These are phyloP conservation scores for Salix purpurea DNA, from an alignment of 345 rosid species.

Conservation along the genomic window DNA sequence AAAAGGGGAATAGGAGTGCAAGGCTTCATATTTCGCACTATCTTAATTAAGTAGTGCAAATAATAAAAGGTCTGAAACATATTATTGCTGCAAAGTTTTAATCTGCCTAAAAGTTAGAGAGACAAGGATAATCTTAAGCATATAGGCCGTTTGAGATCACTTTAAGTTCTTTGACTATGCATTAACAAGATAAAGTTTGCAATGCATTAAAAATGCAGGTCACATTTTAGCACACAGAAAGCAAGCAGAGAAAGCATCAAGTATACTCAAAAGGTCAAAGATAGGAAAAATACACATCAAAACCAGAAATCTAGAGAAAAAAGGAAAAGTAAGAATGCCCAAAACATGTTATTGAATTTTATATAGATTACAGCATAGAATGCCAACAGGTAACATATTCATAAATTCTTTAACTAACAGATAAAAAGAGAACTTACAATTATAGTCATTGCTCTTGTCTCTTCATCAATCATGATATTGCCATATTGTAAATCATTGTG, in stretches of 20 bases:
- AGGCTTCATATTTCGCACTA: background rate
- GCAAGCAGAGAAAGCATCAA: background rate
- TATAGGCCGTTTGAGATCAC: background rate
- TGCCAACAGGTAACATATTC: background rate
- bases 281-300: background rate
- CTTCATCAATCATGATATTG: constrained; percentile 31
- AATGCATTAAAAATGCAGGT: background rate
- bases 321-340: background rate
- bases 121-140: background rate
- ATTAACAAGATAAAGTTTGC: background rate
- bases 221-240: background rate
- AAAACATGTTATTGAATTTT: background rate
- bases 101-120: background rate
- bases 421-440: constrained; percentile 15
- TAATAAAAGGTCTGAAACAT: background rate
- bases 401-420: background rate
- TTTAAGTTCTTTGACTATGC: background rate
- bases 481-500: constrained; percentile 36
- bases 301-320: background rate
- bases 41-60: background rate
- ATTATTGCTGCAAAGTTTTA: background rate
- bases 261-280: background rate
- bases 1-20: too few species aligned
- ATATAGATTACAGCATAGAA: background rate
- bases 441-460: constrained; percentile 22